phyloP scores from a whole-genome alignment of 129 eudicot genomes.

The Artemisia annua region DNA sequence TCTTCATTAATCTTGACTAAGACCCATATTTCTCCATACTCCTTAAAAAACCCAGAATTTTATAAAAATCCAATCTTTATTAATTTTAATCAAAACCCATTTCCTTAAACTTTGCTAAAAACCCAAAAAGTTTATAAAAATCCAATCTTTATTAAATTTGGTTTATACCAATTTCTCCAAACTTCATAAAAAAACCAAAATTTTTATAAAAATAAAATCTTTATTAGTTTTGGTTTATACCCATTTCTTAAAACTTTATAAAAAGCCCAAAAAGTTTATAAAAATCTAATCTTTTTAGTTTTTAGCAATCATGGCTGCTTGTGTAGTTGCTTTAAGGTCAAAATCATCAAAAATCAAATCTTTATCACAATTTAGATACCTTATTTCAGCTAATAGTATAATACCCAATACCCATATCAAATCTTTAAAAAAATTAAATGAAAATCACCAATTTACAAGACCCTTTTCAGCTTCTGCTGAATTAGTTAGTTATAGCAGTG shows the following conservation, averaged over 20 bases:
- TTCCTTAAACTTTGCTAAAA: too few relatives aligned
- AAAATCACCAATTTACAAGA: slow-evolving; percentile 43
- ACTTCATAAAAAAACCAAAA: too few relatives aligned
- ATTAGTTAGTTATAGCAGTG: too few relatives aligned
- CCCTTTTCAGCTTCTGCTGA: slow-evolving; percentile 48
- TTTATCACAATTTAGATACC: slow-evolving; percentile 73
- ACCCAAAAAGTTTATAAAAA: not conserved
- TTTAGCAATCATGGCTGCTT: slow-evolving; percentile 70
- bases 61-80: too few relatives aligned
- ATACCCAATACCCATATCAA: slow-evolving; percentile 43
- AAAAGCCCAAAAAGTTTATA: not conserved
- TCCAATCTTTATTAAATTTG: too few relatives aligned
- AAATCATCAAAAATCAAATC: slow-evolving; percentile 66
- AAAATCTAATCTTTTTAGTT: slow-evolving; percentile 6
- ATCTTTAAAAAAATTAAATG: slow-evolving; percentile 24
- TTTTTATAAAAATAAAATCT: too few relatives aligned
- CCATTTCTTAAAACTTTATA: slow-evolving; percentile 27
- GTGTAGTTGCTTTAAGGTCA: slow-evolving; percentile 58
- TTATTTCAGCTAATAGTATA: slow-evolving; percentile 42
- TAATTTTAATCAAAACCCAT: too few relatives aligned
- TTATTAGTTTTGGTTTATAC: slow-evolving; percentile 21
- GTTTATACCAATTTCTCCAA: too few relatives aligned
- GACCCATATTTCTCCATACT: not conserved
- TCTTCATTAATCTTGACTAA: not conserved
- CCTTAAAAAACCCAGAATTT: too few relatives aligned